Conservation (phyloP, 2,329 filamentous ascomycete genomes). For the Pseudogymnoascus sp. region DNA sequence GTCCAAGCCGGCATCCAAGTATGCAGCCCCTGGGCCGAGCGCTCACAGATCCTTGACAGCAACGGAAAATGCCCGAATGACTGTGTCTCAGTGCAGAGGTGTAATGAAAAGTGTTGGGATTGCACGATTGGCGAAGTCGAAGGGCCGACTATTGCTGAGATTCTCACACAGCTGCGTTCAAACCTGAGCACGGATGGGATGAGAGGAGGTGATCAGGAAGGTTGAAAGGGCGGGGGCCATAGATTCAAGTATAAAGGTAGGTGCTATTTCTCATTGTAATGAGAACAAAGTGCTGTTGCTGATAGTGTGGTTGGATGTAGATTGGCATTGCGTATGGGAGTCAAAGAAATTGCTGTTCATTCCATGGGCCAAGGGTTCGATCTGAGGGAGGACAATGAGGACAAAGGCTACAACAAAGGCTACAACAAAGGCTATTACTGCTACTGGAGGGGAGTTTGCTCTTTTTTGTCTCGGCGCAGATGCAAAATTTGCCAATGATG, state of each 20-base stretch:
- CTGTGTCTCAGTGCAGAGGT: not conserved
- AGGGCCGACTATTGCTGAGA: not conserved
- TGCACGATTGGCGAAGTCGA: not conserved
- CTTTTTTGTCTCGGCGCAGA: not conserved
- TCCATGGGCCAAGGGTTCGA: not conserved
- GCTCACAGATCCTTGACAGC: constrained; percentile 3
- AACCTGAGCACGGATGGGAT: not conserved
- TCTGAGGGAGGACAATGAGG: not conserved
- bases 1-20: not conserved
- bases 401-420: not conserved
- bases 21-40: constrained; percentile 1
- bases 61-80: not conserved
- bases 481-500: not conserved
- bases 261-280: not conserved
- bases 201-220: not conserved
- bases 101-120: not conserved
- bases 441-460: not conserved
- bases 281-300: not conserved
- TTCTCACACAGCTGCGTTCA: not conserved
- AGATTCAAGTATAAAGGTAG: not conserved
- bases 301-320: not conserved
- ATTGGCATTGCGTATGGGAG: not conserved
- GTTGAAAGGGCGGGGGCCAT: not conserved
- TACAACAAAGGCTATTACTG: not conserved
- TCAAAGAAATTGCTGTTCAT: not conserved